Conservation (phyloP, 169 alveolate genomes). For the Plasmodium cynomolgi region DNA sequence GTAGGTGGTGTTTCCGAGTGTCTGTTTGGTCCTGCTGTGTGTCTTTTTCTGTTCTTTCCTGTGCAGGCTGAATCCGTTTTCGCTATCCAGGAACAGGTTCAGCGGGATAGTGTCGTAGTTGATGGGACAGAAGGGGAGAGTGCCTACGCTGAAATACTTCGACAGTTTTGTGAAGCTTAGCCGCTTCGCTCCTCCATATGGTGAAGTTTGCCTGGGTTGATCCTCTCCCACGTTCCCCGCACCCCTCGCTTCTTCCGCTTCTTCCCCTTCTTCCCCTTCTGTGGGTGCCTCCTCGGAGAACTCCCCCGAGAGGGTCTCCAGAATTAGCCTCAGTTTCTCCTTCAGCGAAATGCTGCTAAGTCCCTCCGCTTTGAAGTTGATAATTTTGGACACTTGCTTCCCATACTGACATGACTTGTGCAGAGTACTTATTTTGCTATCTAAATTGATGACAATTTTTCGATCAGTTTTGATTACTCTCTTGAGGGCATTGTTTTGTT, state of each 20-base stretch:
- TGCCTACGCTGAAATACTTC: slow-evolving; percentile 9
- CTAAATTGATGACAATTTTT: slow-evolving; percentile 9
- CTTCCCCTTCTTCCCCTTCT: neutral
- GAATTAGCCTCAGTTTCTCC: slow-evolving; percentile 20
- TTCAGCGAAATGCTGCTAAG: slow-evolving; percentile 36
- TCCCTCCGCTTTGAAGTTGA: slow-evolving; percentile 65
- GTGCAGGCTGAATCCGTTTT: slow-evolving; percentile 1
- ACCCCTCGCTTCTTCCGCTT: neutral
- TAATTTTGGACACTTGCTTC: slow-evolving; percentile 33
- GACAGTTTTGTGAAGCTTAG: slow-evolving; percentile 32
- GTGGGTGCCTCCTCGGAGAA: neutral
- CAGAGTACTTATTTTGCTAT: slow-evolving; percentile 28
- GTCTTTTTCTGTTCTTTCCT: slow-evolving; percentile 9
- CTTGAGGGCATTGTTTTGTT: slow-evolving; percentile 45
- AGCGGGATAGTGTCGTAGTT: slow-evolving; percentile 57
- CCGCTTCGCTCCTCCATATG: neutral
- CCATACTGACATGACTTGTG: slow-evolving; percentile 69
- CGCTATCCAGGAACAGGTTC: slow-evolving; percentile 5
- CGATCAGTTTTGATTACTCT: slow-evolving; percentile 46
- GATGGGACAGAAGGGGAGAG: slow-evolving; percentile 27
- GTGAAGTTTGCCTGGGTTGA: neutral
- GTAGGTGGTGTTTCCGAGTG: neutral
- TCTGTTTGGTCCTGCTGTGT: slow-evolving; percentile 6
- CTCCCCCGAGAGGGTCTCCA: slow-evolving; percentile 10
- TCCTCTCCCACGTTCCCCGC: neutral